Evolutionary conservation across 306 rosid species (phyloP), one percentile per base, ranked within the genome.

Genomic region (Begonia masoniana): DNA sequence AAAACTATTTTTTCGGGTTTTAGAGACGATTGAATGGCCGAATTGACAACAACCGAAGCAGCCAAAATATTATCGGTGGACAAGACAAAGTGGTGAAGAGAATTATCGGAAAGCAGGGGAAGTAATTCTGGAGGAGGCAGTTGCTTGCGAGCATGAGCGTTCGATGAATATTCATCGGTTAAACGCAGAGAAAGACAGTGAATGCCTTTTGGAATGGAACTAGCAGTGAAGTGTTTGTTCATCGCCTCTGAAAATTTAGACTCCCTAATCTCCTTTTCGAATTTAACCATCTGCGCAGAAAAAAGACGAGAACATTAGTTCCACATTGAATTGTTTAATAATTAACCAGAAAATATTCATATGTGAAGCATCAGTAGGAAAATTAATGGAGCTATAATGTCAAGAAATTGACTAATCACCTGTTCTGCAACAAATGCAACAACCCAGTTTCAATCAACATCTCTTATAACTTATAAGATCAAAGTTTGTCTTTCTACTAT

Each of bases 81-180:
- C 59, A 91, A 60, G 64, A 91, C 55, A 69, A 91, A 85, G 75
- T 91, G 97, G 65, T 78, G 82, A 73, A 78, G 83, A 41, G 91
- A 73, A 62, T 83, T 85, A 68, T 85, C 91, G 50, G 94, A 76
- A 53, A 91, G 75, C 64, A 70, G 60, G 6, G 94, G 96, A 51
- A 91, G 88, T 59, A 85, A 74, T 72, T 91, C 94, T 8, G 97
- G 94, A 56, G 91, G 73, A 55, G 97, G 97, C 71, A 91, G 65
- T 65, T 91, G 97, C 64, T 79, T 91, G 54, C 97, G 91, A 6
- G 97, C 96, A 67, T 80, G 94, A 19, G 94, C 97, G 63, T 85
- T 91, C 43, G 97, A 91, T 7, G 97, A 85, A 63, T 91, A 91
- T 78, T 91, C 97, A 78, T 91, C 95, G 23, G 97, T 85, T 78